Evolutionary conservation across 1,139 yeast genomes (phyloP).

Genomic region (Pichia inconspicua): DNA sequence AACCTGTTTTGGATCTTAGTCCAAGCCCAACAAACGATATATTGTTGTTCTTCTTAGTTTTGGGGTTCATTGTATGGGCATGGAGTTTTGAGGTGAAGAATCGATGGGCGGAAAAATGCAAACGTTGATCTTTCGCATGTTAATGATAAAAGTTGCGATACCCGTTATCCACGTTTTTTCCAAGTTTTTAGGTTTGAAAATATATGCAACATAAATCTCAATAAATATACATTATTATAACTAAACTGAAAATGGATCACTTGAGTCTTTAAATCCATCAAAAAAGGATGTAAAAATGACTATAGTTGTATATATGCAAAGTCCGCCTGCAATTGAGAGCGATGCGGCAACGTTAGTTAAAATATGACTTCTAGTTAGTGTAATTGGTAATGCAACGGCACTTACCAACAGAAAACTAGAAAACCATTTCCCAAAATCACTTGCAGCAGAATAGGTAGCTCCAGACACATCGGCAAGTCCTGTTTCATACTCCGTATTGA

Average conservation of each 20-base stretch:
- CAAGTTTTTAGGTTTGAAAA: no score
- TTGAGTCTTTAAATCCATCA: slow-evolving; percentile 44
- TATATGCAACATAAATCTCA: no score
- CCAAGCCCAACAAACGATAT: slow-evolving; percentile 24
- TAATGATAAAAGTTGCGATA: not conserved
- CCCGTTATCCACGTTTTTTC: not conserved
- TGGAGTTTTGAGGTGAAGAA: no score
- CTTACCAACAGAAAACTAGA: slow-evolving; percentile 61
- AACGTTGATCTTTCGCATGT: not conserved
- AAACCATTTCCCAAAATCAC: slow-evolving; percentile 59
- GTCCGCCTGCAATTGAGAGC: slow-evolving; percentile 64
- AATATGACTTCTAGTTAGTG: slow-evolving; percentile 56
- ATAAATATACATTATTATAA: no score
- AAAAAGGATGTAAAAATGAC: slow-evolving; percentile 66
- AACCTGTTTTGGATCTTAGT: slow-evolving; percentile 25
- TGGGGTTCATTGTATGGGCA: not conserved
- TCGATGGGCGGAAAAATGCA: no score
- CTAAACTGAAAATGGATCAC: slow-evolving; percentile 27
- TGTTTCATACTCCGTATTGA: slow-evolving; percentile 20
- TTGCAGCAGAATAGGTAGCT: slow-evolving; percentile 15
- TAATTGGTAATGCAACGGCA: slow-evolving; percentile 58
- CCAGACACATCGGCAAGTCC: slow-evolving; percentile 17
- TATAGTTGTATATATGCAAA: slow-evolving; percentile 64
- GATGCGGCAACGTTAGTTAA: slow-evolving; percentile 51
- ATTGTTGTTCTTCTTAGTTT: slow-evolving; percentile 4